Evolutionary conservation across 805 yeast genomes (phyloP), one percentile per base, ranked within the genome.

Genomic region (Yarrowia hollandica): DNA sequence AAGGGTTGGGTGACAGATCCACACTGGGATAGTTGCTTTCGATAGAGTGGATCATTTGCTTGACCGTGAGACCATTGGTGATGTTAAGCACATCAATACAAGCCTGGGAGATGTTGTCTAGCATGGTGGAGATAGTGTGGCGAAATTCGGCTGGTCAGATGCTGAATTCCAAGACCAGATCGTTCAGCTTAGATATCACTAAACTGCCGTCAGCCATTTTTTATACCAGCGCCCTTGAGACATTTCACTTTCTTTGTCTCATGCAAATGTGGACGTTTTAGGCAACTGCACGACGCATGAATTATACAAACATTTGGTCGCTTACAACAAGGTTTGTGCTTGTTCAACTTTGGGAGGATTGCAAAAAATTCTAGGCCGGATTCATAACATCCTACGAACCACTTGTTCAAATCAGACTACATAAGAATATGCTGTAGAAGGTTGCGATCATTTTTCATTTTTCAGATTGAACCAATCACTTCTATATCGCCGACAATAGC

Each of bases 271-370:
- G 16, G 55, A 31, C 55, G 55, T 48, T 48, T 48, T 48, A 33
- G 55, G 55, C 28, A 48, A 48, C 21, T 33, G 55, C 38, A 48
- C 55, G 55, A 48, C 55, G 55, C 55, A 48, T 33, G 30, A 48
- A 48, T 33, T 28, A 30, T 33, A 48, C 55, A 48, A 48, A 48
- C 55, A 48, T 44, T 44, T 30, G 35, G 54, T 44, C 54, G 54
- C 54, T 44, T 44, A 44, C 54, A 19, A 15, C 37, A 44, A 44
- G 37, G 54, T 31, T 44, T 21, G 12, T 30, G 25, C 54, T 44
- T 44, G 54, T 44, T 30, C 25, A 7, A 44, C 25, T 19, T 21
- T 44, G 54, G 37, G 11, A 21, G 37, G 15, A 21, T n/a, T 18
- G 46, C n/a, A 16, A 3, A 25, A 26, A 41, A 16, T 25, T 22